phyloP scores from a whole-genome alignment of 176 grass and related monocot genomes.

The Bromus sterilis region DNA sequence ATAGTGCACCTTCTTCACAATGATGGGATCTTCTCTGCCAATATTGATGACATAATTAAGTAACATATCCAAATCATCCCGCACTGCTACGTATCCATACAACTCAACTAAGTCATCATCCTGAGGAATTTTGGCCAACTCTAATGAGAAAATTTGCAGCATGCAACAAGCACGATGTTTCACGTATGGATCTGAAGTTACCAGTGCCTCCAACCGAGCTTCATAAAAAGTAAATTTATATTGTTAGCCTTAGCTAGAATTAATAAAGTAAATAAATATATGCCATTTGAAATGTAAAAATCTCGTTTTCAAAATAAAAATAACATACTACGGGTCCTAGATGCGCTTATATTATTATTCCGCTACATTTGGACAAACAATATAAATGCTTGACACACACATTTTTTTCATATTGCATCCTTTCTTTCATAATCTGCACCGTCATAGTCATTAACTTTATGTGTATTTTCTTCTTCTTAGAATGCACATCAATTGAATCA shows the following conservation, averaged over 20 bases:
- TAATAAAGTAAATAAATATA: background rate
- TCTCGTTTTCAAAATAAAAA: too few relatives aligned
- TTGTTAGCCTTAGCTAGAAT: background rate
- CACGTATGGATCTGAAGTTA: background rate
- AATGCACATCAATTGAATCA: too few relatives aligned
- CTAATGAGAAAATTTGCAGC: background rate
- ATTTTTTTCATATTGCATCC: background rate
- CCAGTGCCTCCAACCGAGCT: background rate
- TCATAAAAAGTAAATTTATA: background rate
- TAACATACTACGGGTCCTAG: too few relatives aligned
- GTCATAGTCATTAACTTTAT: too few relatives aligned
- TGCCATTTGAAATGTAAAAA: background rate
- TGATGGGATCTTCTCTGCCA: background rate
- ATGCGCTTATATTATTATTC: too few relatives aligned
- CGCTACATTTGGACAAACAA: too few relatives aligned
- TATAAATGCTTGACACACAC: background rate
- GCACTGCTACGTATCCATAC: background rate
- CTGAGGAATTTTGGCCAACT: background rate
- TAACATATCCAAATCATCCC: background rate
- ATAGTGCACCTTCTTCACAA: background rate
- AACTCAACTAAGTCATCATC: background rate
- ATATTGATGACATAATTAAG: constrained; percentile 3
- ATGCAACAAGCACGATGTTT: background rate
- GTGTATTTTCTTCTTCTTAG: too few relatives aligned
- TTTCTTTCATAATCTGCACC: too few relatives aligned